A percentile compares a stretch with the other conserved stretches of the same genome.
phyloP scores from a whole-genome alignment of 2,329 filamentous ascomycete genomes.

The Aspergillus eucalypticola region DNA sequence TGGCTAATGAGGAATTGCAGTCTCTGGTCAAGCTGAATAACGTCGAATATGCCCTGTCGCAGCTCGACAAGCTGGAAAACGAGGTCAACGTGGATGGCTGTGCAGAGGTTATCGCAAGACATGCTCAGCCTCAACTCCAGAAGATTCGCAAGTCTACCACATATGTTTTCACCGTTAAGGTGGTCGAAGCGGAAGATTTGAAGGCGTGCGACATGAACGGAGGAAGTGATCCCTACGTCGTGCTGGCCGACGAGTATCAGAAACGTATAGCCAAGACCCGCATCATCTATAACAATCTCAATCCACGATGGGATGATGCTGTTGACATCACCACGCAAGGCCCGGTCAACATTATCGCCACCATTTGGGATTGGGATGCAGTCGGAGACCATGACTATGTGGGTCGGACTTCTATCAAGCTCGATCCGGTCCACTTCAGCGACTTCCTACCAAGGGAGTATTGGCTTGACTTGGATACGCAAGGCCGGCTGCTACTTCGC shows the following conservation, averaged over 20 bases:
- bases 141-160: constrained; percentile 72
- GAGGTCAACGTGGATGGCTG: constrained; percentile 90
- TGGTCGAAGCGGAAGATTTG: constrained; percentile 94
- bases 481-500: constrained; percentile 82
- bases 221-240: constrained; percentile 93
- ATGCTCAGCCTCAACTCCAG: constrained; percentile 70
- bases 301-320: constrained; percentile 95
- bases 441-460: constrained; percentile 96
- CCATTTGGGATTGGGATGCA: constrained; percentile 97
- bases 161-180: constrained; percentile 98
- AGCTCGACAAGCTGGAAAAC: constrained; percentile 85
- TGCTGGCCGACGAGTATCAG: constrained; percentile 95
- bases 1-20: constrained; percentile 51
- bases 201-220: constrained; percentile 98
- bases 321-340: constrained; percentile 93
- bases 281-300: constrained; percentile 85
- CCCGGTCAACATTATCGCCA: constrained; percentile 90
- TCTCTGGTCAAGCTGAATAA: constrained; percentile 98
- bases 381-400: constrained; percentile 98
- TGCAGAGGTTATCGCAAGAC: constrained; percentile 74
- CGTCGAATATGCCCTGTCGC: constrained; percentile 88
- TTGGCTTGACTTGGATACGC: constrained; percentile 95
- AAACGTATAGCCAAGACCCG: constrained; percentile 94
- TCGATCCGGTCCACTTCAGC: constrained; percentile 96
- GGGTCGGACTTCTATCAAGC: constrained; percentile 90